Evolutionary conservation across 768 basidiomycete species (phyloP).

Genomic region (Ramaria rubella): DNA sequence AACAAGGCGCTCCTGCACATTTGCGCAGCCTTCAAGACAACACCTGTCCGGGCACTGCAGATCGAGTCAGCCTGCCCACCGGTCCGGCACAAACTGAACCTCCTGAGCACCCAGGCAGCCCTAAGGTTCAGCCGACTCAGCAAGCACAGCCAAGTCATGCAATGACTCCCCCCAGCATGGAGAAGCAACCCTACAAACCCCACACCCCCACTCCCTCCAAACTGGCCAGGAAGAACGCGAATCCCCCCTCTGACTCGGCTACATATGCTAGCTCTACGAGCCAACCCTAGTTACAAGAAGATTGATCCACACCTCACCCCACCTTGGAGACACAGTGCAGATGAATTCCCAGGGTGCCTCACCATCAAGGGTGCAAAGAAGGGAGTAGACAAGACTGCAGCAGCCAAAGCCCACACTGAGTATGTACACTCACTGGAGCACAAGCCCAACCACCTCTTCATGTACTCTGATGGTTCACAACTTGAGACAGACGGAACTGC

Average conservation of each 20-base stretch:
- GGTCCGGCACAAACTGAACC: conserved; percentile 12
- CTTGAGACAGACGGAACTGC: background rate
- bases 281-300: background rate
- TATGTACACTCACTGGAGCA: background rate
- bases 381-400: conserved; percentile 5
- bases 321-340: background rate
- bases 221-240: background rate
- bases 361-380: background rate
- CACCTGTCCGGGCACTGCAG: conserved; percentile 28
- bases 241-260: background rate
- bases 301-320: too few relatives aligned
- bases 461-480: conserved; percentile 15
- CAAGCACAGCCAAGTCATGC: conserved; percentile 2
- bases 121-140: conserved; percentile 8
- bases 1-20: too few relatives aligned
- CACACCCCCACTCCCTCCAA: background rate
- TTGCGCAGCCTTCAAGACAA: too few relatives aligned
- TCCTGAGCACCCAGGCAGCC: background rate
- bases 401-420: background rate
- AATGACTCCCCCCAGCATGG: too few relatives aligned
- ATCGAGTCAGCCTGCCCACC: too few relatives aligned
- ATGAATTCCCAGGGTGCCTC: background rate
- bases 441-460: background rate
- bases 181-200: background rate
- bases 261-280: background rate